Evolutionary conservation across 2,329 filamentous ascomycete species (phyloP), one percentile per base, ranked within the genome.

Genomic region (Orbilia oligospora): DNA sequence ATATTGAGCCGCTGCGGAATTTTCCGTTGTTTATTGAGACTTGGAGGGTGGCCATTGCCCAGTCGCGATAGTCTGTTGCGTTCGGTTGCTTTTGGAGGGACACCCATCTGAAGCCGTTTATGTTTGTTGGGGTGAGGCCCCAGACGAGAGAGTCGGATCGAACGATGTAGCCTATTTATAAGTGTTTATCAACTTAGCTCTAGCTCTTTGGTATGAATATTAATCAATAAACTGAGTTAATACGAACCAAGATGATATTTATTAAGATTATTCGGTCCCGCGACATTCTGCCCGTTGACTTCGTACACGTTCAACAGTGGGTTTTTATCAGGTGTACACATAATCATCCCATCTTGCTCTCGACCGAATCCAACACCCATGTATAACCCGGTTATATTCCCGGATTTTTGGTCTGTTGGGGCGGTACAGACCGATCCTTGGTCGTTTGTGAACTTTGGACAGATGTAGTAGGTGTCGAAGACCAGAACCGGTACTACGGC

Each of bases 241-340:
- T n/a, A n/a, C 33, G 18, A 22, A 71, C 73, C 67, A 10, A 76
- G 48, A 41, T 66, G 66, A 18, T 71, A 51, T 41, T 53, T 38
- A 46, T 56, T 69, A 16, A 49, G 18, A 44, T 61, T 61, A 44
- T 56, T 61, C 24, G 8, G 30, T 0, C 36, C 49, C 9, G 3
- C 22, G 16, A 79, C 56, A 63, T 44, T 66, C 46, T 30, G n/a
- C 5, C 70, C 76, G 20, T 65, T 70, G 6, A 73, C 70, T 33
- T 72, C 67, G 14, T 41, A 48, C 1, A 79, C 63, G 36, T 79
- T 79, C 41, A 73, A 66, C 12, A 79, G 20, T 1, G 70, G 76
- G 24, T 79, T 79, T 53, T 79, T 79, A 48, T 79, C 76, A 2
- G 76, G 76, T 8, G 70, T 79, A 18, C 69, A 79, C 69, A 53